Evolutionary conservation across 768 basidiomycete species (phyloP).

Genomic region (Pholiota molesta): DNA sequence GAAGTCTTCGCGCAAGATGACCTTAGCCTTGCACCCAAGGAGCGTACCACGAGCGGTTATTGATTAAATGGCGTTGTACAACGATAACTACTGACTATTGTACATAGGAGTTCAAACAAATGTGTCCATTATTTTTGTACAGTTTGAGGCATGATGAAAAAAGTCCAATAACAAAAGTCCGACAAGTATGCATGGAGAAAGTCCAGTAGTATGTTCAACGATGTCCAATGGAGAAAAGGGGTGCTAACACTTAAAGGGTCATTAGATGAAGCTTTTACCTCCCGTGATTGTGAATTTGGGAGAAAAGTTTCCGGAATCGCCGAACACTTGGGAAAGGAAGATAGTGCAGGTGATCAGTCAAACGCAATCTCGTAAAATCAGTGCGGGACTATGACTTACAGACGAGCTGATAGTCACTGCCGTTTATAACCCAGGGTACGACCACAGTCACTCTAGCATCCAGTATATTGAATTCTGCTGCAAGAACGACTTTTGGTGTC

Average conservation of each 20-base stretch:
- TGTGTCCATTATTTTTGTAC: not conserved
- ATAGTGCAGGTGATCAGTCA: slow-evolving; percentile 2
- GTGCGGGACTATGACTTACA: slow-evolving; percentile 32
- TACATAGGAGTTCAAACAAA: not conserved
- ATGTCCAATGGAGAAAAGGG: not conserved
- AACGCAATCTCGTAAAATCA: not conserved
- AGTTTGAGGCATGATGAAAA: not conserved
- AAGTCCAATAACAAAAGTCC: not conserved
- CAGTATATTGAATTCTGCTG: slow-evolving; percentile 39
- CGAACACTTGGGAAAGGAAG: slow-evolving; percentile 40
- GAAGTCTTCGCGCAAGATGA: slow-evolving; percentile 39
- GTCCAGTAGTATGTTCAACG: not conserved
- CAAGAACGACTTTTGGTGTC: slow-evolving; percentile 31
- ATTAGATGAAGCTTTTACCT: not conserved
- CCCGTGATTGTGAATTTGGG: slow-evolving; percentile 29
- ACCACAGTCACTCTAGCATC: slow-evolving; percentile 33
- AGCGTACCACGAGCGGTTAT: not conserved
- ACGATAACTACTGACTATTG: not conserved
- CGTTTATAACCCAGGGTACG: slow-evolving; percentile 37
- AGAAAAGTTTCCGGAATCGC: slow-evolving; percentile 50
- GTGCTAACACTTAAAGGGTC: not conserved
- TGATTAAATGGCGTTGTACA: not conserved
- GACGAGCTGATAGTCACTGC: slow-evolving; percentile 39
- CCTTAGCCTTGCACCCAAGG: not conserved
- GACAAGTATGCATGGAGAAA: not conserved